phyloP scores from a whole-genome alignment of 768 basidiomycete species.

The Tephrocybe sp. region DNA sequence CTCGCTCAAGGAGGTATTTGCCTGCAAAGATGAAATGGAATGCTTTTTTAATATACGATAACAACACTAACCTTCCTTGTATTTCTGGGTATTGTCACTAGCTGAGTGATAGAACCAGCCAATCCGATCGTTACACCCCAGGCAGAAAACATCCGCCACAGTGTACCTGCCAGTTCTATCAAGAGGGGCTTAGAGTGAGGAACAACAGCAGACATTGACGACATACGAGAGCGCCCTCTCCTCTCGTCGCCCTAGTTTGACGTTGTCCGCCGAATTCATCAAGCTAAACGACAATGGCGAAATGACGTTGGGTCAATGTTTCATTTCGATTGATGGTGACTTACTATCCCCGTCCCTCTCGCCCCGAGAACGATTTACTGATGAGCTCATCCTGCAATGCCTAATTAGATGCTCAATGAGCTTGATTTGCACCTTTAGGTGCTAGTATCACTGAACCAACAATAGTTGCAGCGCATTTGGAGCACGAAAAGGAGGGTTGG shows the following conservation, averaged over 20 bases:
- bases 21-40: conserved; percentile 38
- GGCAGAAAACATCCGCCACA: conserved; percentile 78
- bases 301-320: not conserved
- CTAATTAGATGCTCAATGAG: conserved; percentile 30
- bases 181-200: conserved; percentile 4
- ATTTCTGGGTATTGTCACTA: conserved; percentile 73
- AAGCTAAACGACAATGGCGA: conserved; percentile 42
- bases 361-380: conserved; percentile 81
- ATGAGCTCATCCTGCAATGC: conserved; percentile 83
- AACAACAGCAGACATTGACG: not conserved
- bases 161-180: conserved; percentile 77
- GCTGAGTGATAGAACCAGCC: conserved; percentile 88
- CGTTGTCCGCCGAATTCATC: conserved; percentile 75
- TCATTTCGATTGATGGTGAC: conserved; percentile 26
- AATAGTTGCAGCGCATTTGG: conserved; percentile 68
- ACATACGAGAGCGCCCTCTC: conserved; percentile 71
- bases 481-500: conserved; percentile 70
- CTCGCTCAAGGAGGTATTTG: conserved; percentile 79
- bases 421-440: not conserved
- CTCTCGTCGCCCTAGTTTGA: conserved; percentile 72
- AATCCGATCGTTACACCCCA: conserved; percentile 75
- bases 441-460: conserved; percentile 48
- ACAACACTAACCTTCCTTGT: conserved; percentile 69
- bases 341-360: conserved; percentile 81
- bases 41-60: not conserved